phyloP scores from a whole-genome alignment of 495 filamentous ascomycete species.

The Barbatosphaeria neglecta region DNA sequence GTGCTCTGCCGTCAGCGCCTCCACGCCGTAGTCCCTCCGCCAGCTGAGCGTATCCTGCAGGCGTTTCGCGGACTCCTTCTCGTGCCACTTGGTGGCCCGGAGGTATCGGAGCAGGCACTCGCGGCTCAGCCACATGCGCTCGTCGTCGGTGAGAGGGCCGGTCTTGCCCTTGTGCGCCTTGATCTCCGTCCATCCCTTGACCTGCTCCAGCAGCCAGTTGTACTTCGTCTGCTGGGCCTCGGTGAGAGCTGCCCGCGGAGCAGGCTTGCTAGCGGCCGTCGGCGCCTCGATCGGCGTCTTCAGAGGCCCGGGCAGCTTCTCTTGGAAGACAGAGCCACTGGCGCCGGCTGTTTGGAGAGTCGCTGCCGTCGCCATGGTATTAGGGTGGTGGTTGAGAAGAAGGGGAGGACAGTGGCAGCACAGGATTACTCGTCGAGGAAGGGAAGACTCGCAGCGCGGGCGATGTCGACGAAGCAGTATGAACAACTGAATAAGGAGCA shows the following conservation, averaged over 20 bases:
- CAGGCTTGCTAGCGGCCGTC: slow-evolving; percentile 41
- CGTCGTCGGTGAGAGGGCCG: slow-evolving; percentile 60
- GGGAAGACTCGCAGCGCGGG: too few relatives aligned
- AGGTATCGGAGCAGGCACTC: slow-evolving; percentile 91
- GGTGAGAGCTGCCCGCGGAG: slow-evolving; percentile 43
- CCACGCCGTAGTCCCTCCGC: slow-evolving; percentile 76
- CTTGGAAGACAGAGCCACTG: slow-evolving; percentile 20
- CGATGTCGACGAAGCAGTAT: too few relatives aligned
- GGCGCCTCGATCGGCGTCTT: slow-evolving; percentile 63
- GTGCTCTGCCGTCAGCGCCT: slow-evolving; percentile 65
- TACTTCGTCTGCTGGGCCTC: slow-evolving; percentile 78
- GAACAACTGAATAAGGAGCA: too few relatives aligned
- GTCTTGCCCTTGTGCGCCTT: slow-evolving; percentile 50
- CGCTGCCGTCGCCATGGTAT: slow-evolving; percentile 19
- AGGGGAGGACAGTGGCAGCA: too few relatives aligned
- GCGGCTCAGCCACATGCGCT: slow-evolving; percentile 79
- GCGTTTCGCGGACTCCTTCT: slow-evolving; percentile 61
- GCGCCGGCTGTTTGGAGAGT: slow-evolving; percentile 2
- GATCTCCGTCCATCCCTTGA: slow-evolving; percentile 58
- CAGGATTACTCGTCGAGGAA: too few relatives aligned
- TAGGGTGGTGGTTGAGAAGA: neutral
- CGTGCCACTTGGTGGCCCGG: slow-evolving; percentile 84
- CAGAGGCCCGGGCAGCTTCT: slow-evolving; percentile 35
- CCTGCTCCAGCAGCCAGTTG: slow-evolving; percentile 54
- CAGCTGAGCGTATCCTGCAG: slow-evolving; percentile 71